Evolutionary conservation across 2,329 filamentous ascomycete genomes (phyloP).

Genomic region (Ceratocystis alfenasii): DNA sequence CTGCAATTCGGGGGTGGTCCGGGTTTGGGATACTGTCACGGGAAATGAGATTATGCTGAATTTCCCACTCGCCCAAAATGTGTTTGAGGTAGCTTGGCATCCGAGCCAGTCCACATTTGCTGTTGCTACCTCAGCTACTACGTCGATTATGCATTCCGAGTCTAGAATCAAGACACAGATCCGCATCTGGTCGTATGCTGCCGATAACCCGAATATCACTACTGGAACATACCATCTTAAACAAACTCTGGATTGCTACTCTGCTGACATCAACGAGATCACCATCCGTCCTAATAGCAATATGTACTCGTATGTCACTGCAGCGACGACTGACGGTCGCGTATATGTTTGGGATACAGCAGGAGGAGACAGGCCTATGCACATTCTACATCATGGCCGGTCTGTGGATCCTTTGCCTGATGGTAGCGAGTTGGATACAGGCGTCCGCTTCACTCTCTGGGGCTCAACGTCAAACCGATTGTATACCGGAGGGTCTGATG

Average conservation of each 20-base stretch:
- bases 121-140: slow-evolving; percentile 43
- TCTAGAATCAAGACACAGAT: slow-evolving; percentile 43
- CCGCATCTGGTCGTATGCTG: slow-evolving; percentile 31
- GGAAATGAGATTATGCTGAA: slow-evolving; percentile 37
- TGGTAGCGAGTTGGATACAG: slow-evolving; percentile 45
- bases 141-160: slow-evolving; percentile 33
- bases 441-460: slow-evolving; percentile 54
- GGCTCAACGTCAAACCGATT: slow-evolving; percentile 44
- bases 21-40: slow-evolving; percentile 43
- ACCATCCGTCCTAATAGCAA: slow-evolving; percentile 45
- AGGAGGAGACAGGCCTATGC: slow-evolving; percentile 42
- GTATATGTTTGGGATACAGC: slow-evolving; percentile 54
- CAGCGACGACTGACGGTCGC: slow-evolving; percentile 49
- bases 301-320: slow-evolving; percentile 43
- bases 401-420: slow-evolving; percentile 34
- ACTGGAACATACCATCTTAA: slow-evolving; percentile 31
- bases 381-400: slow-evolving; percentile 42
- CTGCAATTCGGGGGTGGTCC: slow-evolving; percentile 46
- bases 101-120: slow-evolving; percentile 42
- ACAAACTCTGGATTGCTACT: slow-evolving; percentile 47
- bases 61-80: slow-evolving; percentile 44
- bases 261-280: slow-evolving; percentile 51
- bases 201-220: neutral
- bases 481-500: slow-evolving; percentile 53
- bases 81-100: slow-evolving; percentile 55